A percentile compares a stretch with the other conserved stretches of the same genome.
phyloP scores from a whole-genome alignment of 768 basidiomycete genomes.

The Serendipita sp. region DNA sequence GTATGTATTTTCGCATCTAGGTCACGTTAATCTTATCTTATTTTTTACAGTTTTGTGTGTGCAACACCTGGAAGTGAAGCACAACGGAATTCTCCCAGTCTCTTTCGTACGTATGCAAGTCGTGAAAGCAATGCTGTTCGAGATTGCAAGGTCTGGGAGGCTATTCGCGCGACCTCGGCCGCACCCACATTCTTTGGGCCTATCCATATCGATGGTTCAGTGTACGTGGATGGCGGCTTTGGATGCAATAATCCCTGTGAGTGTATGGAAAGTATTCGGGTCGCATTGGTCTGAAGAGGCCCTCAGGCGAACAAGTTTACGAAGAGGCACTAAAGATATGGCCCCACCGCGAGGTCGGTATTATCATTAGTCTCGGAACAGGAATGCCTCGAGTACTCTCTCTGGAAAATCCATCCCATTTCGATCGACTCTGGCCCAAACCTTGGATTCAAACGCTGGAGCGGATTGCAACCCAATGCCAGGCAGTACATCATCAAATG shows the following conservation, averaged over 20 bases:
- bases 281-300: background rate
- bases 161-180: constrained; percentile 20
- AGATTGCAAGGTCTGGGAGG: constrained; percentile 20
- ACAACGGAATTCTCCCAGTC: constrained; percentile 4
- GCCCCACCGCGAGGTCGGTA: background rate
- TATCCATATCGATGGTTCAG: constrained; percentile 5
- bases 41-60: constrained; percentile 11
- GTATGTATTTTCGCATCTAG: background rate
- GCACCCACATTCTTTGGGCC: constrained; percentile 17
- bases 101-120: constrained; percentile 13
- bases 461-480: background rate
- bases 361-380: background rate
- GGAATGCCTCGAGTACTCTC: constrained; percentile 2
- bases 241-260: constrained; percentile 12
- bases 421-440: background rate
- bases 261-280: background rate
- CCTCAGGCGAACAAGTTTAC: background rate
- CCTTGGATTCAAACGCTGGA: background rate
- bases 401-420: background rate
- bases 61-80: constrained; percentile 9
- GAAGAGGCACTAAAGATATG: background rate
- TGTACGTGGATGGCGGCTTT: constrained; percentile 12
- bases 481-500: background rate
- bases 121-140: background rate
- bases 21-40: background rate